Base-by-base conservation (phyloP, 2,329 filamentous ascomycete genomes). In the Cladorrhinum sp. region DNA sequence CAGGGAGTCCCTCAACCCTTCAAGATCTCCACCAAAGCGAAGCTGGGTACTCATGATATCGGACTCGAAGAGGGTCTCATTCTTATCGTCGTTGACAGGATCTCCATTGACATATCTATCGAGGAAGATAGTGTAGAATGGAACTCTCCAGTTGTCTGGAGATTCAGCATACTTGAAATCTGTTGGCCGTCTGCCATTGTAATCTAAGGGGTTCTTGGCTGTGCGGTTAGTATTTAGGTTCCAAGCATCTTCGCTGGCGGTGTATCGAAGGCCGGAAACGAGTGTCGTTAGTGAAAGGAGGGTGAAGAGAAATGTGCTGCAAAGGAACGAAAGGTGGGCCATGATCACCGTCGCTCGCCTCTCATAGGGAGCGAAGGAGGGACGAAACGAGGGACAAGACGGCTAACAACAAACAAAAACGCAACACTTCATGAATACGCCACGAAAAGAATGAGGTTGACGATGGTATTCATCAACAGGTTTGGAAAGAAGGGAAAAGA, bases 101-200 rank as follows among this genome's bases (percentile, higher is more conserved):
- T 88, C 81, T 20, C 85, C 85, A 66, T 88, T 87, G 48, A 86
- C 84, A 66, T 83, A 88, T 61, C 84, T 77, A 69, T 88, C 85
- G 10, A 87, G 72, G 68, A 87, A 86, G 50, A 88, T 74, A 8
- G 84, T 86, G 69, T 89, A 89, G 68, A 87, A 83, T 0, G 86
- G 86, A 62, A 88, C 81, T 24, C 86, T 78, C 86, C 86, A 89
- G 65, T 84, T 88, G 0, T 75, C 69, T 1, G 86, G 85, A 20
- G 85, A 87, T 0, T 76, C 73, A 18, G 73, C 69, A 65, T 83
- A 87, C 3, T 68, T 72, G 68, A 85, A 62, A 29, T 52, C 50
- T 53, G 81, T 62, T 78, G 73, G n/a, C 73, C 74, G 81, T 74
- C 78, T 73, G 62, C 84, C 80, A 69, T 74, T 81, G 70, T 88